Evolutionary conservation across 306 rosid genomes (phyloP).

Genomic region (Ormosia emarginata): DNA sequence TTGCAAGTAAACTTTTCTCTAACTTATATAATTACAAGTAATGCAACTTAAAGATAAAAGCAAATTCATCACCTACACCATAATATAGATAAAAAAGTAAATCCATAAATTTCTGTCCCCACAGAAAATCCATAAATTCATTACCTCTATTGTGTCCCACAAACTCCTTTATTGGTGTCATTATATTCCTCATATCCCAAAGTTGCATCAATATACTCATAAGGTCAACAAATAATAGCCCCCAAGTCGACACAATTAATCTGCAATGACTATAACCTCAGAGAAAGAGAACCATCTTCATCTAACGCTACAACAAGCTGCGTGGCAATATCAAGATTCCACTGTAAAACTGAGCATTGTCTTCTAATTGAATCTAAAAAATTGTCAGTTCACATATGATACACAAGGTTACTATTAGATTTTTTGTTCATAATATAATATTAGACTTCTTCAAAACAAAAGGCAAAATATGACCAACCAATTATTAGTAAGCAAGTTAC

Average conservation of each 20-base stretch:
- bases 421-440: constrained; percentile 1
- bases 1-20: too few species aligned
- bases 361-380: constrained; percentile 88
- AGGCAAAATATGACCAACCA: constrained; percentile 1
- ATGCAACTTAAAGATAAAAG: too few species aligned
- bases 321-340: constrained; percentile 98
- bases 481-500: constrained; percentile 29
- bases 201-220: constrained; percentile 56
- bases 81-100: too few species aligned
- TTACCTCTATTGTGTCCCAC: constrained; percentile 92
- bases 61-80: too few species aligned
- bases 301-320: constrained; percentile 97
- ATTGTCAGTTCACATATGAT: constrained; percentile 52
- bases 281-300: constrained; percentile 82
- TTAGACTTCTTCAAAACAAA: neutral
- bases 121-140: too few species aligned
- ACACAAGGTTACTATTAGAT: constrained; percentile 20
- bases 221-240: constrained; percentile 27
- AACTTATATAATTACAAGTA: too few species aligned
- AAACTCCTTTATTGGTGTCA: constrained; percentile 90
- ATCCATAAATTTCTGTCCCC: too few species aligned
- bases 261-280: constrained; percentile 59
- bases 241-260: constrained; percentile 1
- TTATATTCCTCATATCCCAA: constrained; percentile 97
- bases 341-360: constrained; percentile 94